Base-by-base conservation (phyloP, 441 rosid genomes). In the Eutrema salsugineum region DNA sequence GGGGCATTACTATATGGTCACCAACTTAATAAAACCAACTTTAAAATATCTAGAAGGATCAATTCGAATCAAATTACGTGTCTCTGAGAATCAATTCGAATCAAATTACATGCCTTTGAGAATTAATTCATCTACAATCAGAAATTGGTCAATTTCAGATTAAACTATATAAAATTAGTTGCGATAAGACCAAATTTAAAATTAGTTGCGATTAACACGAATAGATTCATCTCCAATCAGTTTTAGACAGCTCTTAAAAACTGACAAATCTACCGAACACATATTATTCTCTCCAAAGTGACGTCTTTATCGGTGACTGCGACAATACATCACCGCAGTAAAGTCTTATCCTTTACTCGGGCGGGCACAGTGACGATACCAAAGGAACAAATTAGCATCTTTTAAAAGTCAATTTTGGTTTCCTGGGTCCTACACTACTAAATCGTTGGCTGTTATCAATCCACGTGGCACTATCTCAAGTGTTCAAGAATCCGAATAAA, bases 391-490 rank as follows among this genome's bases (percentile, higher is more conserved):
- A 68, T 42, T 27, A 3, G 59, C 59, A 50, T 65, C 6, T 55
- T 30, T 2, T 28, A 19, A 30, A 24, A 39, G 9, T 43, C 76
- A 66, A 66, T 61, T 66, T 58, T 72, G n/a, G 61, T 15, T 59
- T 19, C 5, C 7, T 19, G 16, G 78, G 57, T 15, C 73, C 78
- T 57, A 58, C 67, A 19, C 9, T 6, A 2, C 2, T 5, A 11
- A 30, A 49, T 66, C 62, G 17, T 36, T 67, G 73, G 68, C 20
- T 51, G 10, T 1, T 6, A 59, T 67, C 1, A 0, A 2, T 22
- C 16, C 68, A 74, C 78, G 78, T 74, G 78, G 33, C 42, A 2
- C 22, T 0, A 73, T 59, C 49, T 32, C 11, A 50, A 51, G 11
- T 3, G 14, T 11, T 27, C 3, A 53, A 24, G 64, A 55, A 66